Evolutionary conservation across 768 basidiomycete genomes (phyloP).

Genomic region (Inosperma sp.): DNA sequence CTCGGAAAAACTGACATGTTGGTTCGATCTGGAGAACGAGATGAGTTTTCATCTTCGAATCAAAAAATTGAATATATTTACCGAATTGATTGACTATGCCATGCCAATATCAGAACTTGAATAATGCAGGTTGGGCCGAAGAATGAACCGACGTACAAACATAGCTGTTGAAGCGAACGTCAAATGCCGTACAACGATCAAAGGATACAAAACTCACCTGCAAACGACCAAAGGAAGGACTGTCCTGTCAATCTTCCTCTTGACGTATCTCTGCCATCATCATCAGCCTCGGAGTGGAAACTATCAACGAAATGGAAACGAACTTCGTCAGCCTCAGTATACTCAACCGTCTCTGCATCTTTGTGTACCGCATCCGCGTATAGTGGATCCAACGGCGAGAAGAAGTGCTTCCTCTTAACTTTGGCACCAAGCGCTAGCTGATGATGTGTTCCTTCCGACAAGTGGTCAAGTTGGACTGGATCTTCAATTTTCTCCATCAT

Average conservation of each 20-base stretch:
- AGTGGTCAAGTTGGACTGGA: neutral
- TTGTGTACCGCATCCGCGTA: constrained; percentile 48
- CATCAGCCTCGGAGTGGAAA: constrained; percentile 1
- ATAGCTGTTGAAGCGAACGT: constrained; percentile 31
- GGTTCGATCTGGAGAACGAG: constrained; percentile 41
- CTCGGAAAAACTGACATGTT: constrained; percentile 40
- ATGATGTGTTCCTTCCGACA: constrained; percentile 35
- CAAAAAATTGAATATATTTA: constrained; percentile 17
- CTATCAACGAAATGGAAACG: neutral
- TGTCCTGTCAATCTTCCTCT: constrained; percentile 47
- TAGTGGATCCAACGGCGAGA: constrained; percentile 40
- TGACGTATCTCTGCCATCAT: constrained; percentile 35
- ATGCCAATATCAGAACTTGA: neutral
- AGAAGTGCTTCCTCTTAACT: constrained; percentile 43
- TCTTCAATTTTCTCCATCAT: constrained; percentile 1
- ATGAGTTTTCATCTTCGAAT: neutral
- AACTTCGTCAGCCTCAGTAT: constrained; percentile 48
- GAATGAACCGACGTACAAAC: constrained; percentile 36
- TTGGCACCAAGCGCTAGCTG: constrained; percentile 39
- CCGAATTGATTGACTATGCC: constrained; percentile 47
- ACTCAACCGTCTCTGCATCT: constrained; percentile 47
- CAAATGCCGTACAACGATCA: neutral
- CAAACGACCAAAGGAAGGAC: constrained; percentile 48
- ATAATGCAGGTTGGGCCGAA: neutral
- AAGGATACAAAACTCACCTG: constrained; percentile 32